A percentile compares a stretch with the other conserved stretches of the same genome.
These are phyloP conservation scores for Besnoitia besnoiti DNA, from an alignment of 169 alveolate genomes.

Conservation along the genomic window DNA sequence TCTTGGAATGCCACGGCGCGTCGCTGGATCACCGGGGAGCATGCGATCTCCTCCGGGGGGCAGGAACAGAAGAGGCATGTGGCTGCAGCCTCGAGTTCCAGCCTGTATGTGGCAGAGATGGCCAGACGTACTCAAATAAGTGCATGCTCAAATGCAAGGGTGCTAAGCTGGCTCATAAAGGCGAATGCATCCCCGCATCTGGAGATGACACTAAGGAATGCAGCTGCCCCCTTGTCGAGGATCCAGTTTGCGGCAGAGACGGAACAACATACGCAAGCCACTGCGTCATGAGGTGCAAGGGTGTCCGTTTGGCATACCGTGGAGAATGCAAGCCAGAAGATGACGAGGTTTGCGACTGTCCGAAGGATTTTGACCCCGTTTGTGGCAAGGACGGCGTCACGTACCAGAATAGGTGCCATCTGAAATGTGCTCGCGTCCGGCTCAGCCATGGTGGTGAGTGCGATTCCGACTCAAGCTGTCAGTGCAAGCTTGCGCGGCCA, in stretches of 20 bases:
- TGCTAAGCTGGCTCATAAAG: background rate
- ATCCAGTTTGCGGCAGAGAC: conserved; percentile 63
- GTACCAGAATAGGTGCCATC: conserved; percentile 31
- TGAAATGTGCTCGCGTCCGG: conserved; percentile 12
- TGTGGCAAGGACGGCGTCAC: conserved; percentile 36
- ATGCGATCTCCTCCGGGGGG: background rate
- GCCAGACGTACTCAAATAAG: conserved; percentile 18
- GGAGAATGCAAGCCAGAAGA: conserved; percentile 29
- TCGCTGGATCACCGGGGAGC: conserved; percentile 6
- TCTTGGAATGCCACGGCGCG: conserved; percentile 16
- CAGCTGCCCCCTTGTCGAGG: conserved; percentile 43
- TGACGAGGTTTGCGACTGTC: conserved; percentile 30
- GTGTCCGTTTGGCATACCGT: background rate
- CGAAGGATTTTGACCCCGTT: conserved; percentile 6
- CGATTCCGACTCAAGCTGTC: background rate
- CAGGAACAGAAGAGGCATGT: background rate
- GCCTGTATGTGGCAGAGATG: conserved; percentile 27
- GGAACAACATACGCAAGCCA: conserved; percentile 50
- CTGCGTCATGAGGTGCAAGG: conserved; percentile 46
- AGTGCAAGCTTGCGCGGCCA: conserved; percentile 6
- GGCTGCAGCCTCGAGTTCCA: conserved; percentile 6
- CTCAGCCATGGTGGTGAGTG: background rate
- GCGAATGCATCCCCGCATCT: background rate
- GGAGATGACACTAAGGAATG: conserved; percentile 4
- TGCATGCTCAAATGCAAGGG: conserved; percentile 19